Conservation (phyloP, 1,139 yeast genomes). For the Debaryomyces sp. region DNA sequence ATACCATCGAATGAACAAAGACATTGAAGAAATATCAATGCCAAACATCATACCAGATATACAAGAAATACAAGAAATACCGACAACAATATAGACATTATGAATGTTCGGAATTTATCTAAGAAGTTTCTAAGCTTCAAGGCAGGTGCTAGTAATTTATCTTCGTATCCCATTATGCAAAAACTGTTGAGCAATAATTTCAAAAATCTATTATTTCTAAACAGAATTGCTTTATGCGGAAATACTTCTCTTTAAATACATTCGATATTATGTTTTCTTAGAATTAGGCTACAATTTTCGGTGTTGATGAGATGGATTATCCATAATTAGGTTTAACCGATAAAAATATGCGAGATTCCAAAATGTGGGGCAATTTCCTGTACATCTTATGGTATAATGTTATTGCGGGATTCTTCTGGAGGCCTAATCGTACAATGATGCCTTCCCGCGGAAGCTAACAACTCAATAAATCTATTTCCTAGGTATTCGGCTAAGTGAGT, state of each 20-base stretch:
- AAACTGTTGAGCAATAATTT: neutral
- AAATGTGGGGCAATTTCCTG: neutral
- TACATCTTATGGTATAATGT: neutral
- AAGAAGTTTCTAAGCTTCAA: constrained; percentile 26
- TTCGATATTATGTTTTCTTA: neutral
- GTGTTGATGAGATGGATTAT: neutral
- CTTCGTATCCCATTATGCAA: constrained; percentile 33
- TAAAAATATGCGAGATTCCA: neutral
- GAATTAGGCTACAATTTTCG: neutral
- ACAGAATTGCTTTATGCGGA: neutral
- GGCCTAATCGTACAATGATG: neutral
- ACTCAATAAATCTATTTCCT: neutral
- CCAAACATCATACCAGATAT: constrained; percentile 61
- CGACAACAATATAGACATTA: constrained; percentile 41
- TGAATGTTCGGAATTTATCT: constrained; percentile 41
- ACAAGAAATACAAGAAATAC: constrained; percentile 48
- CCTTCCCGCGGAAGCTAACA: neutral
- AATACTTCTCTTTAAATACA: neutral
- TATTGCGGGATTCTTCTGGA: neutral
- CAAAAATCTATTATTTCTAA: neutral
- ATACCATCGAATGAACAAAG: constrained; percentile 50
- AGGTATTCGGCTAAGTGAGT: neutral
- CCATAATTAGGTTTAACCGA: neutral
- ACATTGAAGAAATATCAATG: constrained; percentile 62
- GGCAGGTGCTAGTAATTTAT: constrained; percentile 31